These are phyloP conservation scores for Pittosporum tobira DNA, from an alignment of 129 eudicot genomes.

Conservation along the genomic window DNA sequence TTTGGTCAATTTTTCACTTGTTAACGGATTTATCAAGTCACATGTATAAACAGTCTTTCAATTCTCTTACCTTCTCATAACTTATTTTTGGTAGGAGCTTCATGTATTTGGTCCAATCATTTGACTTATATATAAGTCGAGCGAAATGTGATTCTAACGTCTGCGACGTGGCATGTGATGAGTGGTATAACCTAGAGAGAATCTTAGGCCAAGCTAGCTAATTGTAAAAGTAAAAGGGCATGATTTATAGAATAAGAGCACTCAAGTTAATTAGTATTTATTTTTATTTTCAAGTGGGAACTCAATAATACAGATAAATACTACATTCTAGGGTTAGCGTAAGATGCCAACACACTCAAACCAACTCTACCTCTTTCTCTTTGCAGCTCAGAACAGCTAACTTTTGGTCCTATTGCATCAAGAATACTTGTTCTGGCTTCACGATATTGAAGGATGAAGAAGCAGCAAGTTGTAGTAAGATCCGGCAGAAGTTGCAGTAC, in stretches of 20 bases:
- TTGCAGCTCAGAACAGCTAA: neutral
- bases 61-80: too few species aligned
- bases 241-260: neutral
- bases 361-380: neutral
- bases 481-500: conserved; percentile 23
- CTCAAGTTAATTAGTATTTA: neutral
- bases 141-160: too few species aligned
- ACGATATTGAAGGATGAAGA: too few species aligned
- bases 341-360: neutral
- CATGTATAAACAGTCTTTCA: too few species aligned
- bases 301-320: conserved; percentile 1
- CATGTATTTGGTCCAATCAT: too few species aligned
- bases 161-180: too few species aligned
- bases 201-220: neutral
- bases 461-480: conserved; percentile 36
- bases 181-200: neutral
- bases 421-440: too few species aligned
- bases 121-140: too few species aligned
- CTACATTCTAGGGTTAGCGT: conserved; percentile 11
- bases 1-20: too few species aligned
- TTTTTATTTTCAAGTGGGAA: conserved; percentile 3
- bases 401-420: too few species aligned
- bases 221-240: neutral
- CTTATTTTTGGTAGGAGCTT: too few species aligned
- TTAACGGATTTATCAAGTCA: too few species aligned